Conservation (phyloP, 2,329 filamentous ascomycete species). For the Seiridium unicorne region DNA sequence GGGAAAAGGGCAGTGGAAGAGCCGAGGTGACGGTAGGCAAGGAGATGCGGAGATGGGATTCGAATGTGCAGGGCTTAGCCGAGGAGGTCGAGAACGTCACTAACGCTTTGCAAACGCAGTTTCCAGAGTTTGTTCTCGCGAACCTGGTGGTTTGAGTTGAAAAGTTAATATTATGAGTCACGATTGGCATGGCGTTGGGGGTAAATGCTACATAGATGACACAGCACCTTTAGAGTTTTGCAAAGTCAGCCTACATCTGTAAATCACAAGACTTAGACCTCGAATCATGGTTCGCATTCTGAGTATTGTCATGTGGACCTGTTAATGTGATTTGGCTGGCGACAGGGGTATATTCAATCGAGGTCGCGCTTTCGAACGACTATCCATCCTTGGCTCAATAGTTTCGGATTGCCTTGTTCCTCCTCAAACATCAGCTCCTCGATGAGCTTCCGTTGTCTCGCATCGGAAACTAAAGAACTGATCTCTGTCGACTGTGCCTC, state of each 20-base stretch:
- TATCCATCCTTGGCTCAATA: conserved; percentile 52
- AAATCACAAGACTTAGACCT: no score
- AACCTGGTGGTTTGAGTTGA: conserved; percentile 42
- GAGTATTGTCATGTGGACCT: no score
- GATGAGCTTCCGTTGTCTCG: conserved; percentile 26
- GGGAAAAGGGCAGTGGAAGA: conserved; percentile 65
- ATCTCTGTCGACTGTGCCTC: conserved; percentile 30
- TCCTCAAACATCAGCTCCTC: conserved; percentile 47
- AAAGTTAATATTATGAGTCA: neutral
- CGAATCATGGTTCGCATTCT: no score
- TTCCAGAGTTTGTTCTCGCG: conserved; percentile 64
- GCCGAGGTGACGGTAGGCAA: conserved; percentile 62
- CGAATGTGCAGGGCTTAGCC: conserved; percentile 79
- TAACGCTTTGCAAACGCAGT: conserved; percentile 75
- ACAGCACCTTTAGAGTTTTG: neutral
- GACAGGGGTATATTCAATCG: conserved; percentile 33
- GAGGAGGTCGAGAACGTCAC: conserved; percentile 89
- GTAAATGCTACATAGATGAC: conserved; percentile 3
- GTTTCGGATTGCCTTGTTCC: conserved; percentile 44
- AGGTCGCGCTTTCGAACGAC: conserved; percentile 52
- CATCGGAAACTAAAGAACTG: conserved; percentile 20
- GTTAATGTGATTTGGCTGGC: no score
- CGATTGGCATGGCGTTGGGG: neutral
- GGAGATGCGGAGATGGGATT: conserved; percentile 84
- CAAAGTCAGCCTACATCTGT: neutral